Base-by-base conservation (phyloP, 441 rosid genomes). In the Euphorbia celastroides region DNA sequence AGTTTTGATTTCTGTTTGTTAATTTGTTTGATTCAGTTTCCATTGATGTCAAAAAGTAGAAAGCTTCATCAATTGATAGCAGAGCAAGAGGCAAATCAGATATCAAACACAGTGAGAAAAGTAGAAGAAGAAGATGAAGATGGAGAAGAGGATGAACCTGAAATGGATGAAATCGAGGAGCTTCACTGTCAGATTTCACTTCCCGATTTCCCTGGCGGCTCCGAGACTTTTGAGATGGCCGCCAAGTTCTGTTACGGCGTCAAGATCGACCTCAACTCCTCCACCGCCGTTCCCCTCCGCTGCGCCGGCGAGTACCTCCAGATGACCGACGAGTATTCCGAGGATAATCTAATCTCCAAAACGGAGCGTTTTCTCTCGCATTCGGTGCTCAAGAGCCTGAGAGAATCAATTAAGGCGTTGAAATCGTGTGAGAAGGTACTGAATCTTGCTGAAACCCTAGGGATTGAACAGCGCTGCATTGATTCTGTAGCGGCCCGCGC, bases 241-340 rank as follows among this genome's bases (percentile, higher is more conserved):
- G 94, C 94, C 58, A 92, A 89, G 81, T 94, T 92, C 81, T 94
- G 99, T 78, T 94, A 94, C 20, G 94, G 97, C 23, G 92, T 94
- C 70, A 94, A 89, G 71, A 83, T 92, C 22, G 98, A 94, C 62
- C 86, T 92, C 72, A 83, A 91, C 54, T 81, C 96, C 28, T 80
- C 91, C 25, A 92, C 86, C 75, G 90, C 88, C 61, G 91, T 80
- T 6, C 83, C 80, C 52, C 91, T 94, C n/a, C 86, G 87, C 27
- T 88, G 96, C 72, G 94, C 94, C 31, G 96, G 90, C 16, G 94
- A 94, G 78, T 83, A 76, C 77, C 92, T 94, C 16, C 86, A 92
- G 56, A 94, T 94, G 99, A 88, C 92, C 0, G 99, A 93, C 68
- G 97, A 89, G 61, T 86, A 85, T 56, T 92, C 95, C 2, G 97